These are phyloP conservation scores for Pseudogymnoascus sp. DNA, from an alignment of 2,329 filamentous ascomycete species.

Conservation along the genomic window DNA sequence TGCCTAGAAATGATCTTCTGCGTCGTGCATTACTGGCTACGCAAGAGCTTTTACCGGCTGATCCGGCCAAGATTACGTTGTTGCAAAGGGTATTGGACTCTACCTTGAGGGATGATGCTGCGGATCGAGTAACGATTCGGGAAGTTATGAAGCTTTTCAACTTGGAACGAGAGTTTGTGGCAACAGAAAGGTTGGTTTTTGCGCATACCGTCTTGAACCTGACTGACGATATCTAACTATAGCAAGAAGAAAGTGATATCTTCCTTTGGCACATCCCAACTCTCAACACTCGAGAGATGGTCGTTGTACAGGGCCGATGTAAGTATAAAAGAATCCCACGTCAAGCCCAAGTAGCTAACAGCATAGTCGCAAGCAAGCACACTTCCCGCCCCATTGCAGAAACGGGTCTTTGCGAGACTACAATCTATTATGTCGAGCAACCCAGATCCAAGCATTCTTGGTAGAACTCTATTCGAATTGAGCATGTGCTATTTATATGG, in stretches of 20 bases:
- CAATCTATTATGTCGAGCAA: neutral
- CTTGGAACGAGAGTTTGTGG: neutral
- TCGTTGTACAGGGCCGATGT: constrained; percentile 1
- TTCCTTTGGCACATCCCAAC: neutral
- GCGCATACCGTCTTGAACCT: too few relatives aligned
- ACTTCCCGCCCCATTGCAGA: neutral
- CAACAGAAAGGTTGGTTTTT: neutral
- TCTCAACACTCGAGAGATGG: constrained; percentile 2
- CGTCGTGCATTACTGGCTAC: constrained; percentile 4
- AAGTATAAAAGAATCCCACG: neutral
- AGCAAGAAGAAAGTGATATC: neutral
- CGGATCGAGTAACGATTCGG: neutral
- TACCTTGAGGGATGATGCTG: neutral
- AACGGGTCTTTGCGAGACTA: neutral
- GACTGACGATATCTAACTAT: neutral
- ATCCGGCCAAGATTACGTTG: neutral
- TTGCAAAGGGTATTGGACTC: neutral
- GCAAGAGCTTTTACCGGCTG: neutral
- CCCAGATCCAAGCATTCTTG: neutral
- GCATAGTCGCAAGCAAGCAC: neutral
- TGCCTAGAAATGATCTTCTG: neutral
- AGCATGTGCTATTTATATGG: constrained; percentile 3
- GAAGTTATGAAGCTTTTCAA: constrained; percentile 3
- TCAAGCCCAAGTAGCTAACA: neutral
- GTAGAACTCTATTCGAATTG: neutral